Evolutionary conservation across 2,329 filamentous ascomycete genomes (phyloP), one percentile per base, ranked within the genome.

Genomic region (Aotearoamyces nothofagi): DNA sequence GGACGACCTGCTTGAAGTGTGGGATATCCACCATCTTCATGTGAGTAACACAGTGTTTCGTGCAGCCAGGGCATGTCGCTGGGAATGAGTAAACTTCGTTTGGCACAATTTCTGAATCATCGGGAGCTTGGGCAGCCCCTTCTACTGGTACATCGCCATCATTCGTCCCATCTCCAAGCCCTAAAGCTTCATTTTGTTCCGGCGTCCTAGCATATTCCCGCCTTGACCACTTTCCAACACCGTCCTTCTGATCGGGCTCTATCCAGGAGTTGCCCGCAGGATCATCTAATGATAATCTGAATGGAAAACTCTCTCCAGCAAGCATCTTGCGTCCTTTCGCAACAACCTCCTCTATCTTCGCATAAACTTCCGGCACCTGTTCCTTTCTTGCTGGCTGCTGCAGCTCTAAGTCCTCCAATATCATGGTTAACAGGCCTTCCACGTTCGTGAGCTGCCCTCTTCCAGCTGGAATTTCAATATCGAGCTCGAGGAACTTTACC

Each of bases 21-120:
- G 90, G 90, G 37, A 98, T 94, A 46, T 92, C 83, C 33, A 96
- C 83, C 77, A 93, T 92, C 62, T 94, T 93, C 83, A 94, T 94
- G 55, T 93, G 86, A 7, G 92, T 92, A 4, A 74, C 73, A 56
- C 86, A 94, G 4, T 72, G 60, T 54, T 80, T 80, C 47, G 76
- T 75, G 61, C 90, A 98, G 36, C 82, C 87, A 1, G 90, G 90
- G 53, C 90, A 98, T 33, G 74, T 80, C 5, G 86, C 78, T 3
- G 87, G 87, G 57, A 98, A 90, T 34, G 74, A 76, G 60, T 96
- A 96, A 15, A 94, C 79, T 52, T 93, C 78, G 51, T 92, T 79
- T 39, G 92, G 82, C 26, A 90, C 66, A 43, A 96, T 90, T n/a
- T 92, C 78, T 16, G 81, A 77, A 24, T 78, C 69, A 40, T 42